Base-by-base conservation (phyloP, 768 basidiomycete genomes). In the Tricholoma sp. region DNA sequence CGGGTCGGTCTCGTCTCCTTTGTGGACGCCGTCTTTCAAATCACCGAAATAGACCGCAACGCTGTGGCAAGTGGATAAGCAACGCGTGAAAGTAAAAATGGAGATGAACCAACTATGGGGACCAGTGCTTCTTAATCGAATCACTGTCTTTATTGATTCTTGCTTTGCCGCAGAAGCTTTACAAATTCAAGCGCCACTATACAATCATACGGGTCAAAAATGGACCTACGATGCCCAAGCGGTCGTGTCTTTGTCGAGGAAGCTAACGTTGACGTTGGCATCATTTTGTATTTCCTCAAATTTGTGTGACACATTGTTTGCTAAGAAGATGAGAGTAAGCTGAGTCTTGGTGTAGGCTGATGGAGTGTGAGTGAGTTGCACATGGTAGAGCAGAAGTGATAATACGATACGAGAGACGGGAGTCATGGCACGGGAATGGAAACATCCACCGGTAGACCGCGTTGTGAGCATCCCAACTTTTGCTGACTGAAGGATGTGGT, bases 401-500 rank as follows among this genome's bases (percentile, higher is more conserved):
- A 21, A 61, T 24, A 4, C 69, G 84, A 43, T 62, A 89, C 89
- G 81, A 37, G 79, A 74, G n/a, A 81, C 76, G 18, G 88, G 87
- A 14, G 80, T 77, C 93, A 95, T 94, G 22, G 86, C 86, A 56
- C 92, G 81, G 7, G 90, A 83, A 69, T 94, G 92, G 19, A 95
- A 70, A 43, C 80, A 74, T 0, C 90, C 91, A 55, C 82, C 76
- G 12, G 78, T 66, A 16, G 83, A 79, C 35, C 87, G 85, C 12
- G 89, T 91, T 9, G 89, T 88, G 18, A 94, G 72, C 86, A 94
- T 91, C 53, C 86, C 88, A 0, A 81, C 84, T 63, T 82, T 77
- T 8, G 85, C 83, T 0, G 75, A 72, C 57, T 83, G 80, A 55
- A 92, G 67, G 56, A 94, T 82, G 22, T 75, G 74, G 59, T 86